phyloP scores from a whole-genome alignment of 306 rosid species.

The Cucurbita argyrosperma region DNA sequence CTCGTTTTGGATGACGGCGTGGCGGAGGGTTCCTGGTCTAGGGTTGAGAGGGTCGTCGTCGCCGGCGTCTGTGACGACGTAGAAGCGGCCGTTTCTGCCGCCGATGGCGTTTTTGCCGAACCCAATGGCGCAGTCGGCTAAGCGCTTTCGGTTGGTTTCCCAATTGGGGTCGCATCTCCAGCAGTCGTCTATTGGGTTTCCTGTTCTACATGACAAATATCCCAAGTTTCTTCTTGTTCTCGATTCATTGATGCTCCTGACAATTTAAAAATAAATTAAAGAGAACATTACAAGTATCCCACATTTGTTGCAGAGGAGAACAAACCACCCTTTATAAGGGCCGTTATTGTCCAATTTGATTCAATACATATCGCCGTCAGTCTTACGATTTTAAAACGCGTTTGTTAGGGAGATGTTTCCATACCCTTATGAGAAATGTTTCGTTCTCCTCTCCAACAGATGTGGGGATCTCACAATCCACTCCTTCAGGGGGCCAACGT shows the following conservation, averaged over 20 bases:
- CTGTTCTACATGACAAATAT: constrained; percentile 55
- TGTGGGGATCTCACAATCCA: too few species aligned
- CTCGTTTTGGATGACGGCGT: constrained; percentile 71
- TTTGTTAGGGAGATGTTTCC: too few species aligned
- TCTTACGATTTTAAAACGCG: too few species aligned
- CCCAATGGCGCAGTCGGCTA: constrained; percentile 81
- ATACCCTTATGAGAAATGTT: too few species aligned
- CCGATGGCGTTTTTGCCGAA: constrained; percentile 78
- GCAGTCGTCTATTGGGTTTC: constrained; percentile 87
- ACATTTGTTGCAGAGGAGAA: too few species aligned
- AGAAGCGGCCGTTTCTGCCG: constrained; percentile 53
- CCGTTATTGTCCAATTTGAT: too few species aligned
- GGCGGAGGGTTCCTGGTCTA: constrained; percentile 51
- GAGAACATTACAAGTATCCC: too few species aligned
- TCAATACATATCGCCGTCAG: too few species aligned
- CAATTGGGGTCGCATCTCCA: constrained; percentile 75
- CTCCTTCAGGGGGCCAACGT: too few species aligned
- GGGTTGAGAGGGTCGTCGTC: constrained; percentile 66
- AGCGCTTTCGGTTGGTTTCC: constrained; percentile 54
- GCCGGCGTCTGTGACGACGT: constrained; percentile 44
- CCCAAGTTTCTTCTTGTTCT: constrained; percentile 57
- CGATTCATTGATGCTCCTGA: constrained; percentile 49
- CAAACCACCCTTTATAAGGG: too few species aligned
- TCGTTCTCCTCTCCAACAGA: too few species aligned
- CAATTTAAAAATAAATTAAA: background rate